Conservation (phyloP, 108 stramenopile genomes). For the Seminavis robusta region DNA sequence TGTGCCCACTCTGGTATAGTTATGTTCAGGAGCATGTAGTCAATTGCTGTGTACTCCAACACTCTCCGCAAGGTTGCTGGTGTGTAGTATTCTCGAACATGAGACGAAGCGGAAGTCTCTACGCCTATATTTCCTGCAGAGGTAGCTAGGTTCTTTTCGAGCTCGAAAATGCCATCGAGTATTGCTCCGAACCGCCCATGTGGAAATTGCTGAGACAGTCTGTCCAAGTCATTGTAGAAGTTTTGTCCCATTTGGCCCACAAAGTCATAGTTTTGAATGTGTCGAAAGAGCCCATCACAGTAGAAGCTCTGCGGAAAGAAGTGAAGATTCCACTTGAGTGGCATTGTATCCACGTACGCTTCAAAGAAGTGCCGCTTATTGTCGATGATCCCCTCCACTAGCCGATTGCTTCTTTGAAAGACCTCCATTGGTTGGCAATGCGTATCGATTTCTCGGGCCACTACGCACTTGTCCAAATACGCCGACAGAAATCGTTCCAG, state of each 20-base stretch:
- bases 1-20: conserved; percentile 53
- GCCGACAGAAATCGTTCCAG: conserved; percentile 47
- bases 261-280: conserved; percentile 39
- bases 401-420: not conserved
- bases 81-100: conserved; percentile 48
- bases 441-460: not conserved
- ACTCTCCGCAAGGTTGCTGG: conserved; percentile 42
- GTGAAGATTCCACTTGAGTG: conserved; percentile 58
- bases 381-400: conserved; percentile 8
- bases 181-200: conserved; percentile 1
- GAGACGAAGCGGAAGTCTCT: conserved; percentile 18
- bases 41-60: conserved; percentile 57
- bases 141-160: conserved; percentile 10
- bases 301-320: conserved; percentile 37
- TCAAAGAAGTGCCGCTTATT: conserved; percentile 40
- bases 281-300: conserved; percentile 43
- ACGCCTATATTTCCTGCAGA: no score
- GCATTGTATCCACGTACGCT: conserved; percentile 52
- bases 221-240: conserved; percentile 30
- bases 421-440: conserved; percentile 13
- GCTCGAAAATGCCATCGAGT: conserved; percentile 25
- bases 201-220: conserved; percentile 13
- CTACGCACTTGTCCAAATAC: conserved; percentile 55
- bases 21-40: conserved; percentile 45
- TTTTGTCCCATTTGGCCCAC: conserved; percentile 32